Conservation (phyloP, 2,329 filamentous ascomycete genomes). For the Fusarium agapanthi region DNA sequence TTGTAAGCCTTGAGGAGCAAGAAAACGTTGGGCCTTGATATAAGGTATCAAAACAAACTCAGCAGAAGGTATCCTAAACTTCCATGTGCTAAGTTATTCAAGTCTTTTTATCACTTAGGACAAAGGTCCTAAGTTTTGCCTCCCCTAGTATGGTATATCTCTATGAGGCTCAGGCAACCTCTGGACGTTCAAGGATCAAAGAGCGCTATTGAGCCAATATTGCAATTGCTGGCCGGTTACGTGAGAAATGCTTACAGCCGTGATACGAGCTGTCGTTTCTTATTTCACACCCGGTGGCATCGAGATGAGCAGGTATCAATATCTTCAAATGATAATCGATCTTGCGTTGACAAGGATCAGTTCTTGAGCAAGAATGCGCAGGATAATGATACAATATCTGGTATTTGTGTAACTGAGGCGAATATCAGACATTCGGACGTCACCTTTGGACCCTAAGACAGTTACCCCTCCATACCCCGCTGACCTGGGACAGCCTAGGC, state of each 20-base stretch:
- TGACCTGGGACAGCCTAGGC: background rate
- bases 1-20: background rate
- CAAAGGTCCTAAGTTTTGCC: background rate
- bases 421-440: slow-evolving; percentile 15
- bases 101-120: background rate
- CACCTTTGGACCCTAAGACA: slow-evolving; percentile 21
- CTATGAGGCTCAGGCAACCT: background rate
- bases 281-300: background rate
- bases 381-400: slow-evolving; percentile 17
- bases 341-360: background rate
- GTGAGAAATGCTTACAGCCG: background rate
- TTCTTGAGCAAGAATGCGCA: slow-evolving; percentile 35
- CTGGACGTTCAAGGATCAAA: background rate
- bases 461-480: slow-evolving; percentile 30
- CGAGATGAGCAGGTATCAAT: background rate
- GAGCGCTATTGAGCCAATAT: background rate
- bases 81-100: background rate
- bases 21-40: background rate
- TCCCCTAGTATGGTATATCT: background rate
- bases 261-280: background rate
- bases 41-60: background rate
- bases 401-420: slow-evolving; percentile 19
- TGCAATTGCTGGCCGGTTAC: background rate
- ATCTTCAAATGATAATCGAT: background rate
- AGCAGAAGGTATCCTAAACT: background rate